A percentile compares a stretch with the other conserved stretches of the same genome.
These are phyloP conservation scores for Fusarium haematococcum DNA, from an alignment of 2,329 filamentous ascomycete species.

Conservation along the genomic window DNA sequence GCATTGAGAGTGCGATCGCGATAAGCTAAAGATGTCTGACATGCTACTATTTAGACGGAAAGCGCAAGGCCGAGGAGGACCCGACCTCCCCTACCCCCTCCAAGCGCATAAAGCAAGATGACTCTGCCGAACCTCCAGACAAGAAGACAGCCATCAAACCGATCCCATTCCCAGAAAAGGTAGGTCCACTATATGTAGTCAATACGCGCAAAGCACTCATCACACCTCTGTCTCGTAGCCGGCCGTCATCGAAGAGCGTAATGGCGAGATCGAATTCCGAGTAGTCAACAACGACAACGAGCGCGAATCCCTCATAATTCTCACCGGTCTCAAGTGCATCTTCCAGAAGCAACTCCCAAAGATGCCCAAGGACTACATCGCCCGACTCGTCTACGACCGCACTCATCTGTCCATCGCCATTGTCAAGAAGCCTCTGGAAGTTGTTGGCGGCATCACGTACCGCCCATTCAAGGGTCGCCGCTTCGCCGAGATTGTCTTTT, in stretches of 20 bases:
- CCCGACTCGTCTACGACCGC: constrained; percentile 94
- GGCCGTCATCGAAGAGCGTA: constrained; percentile 92
- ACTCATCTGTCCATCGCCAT: constrained; percentile 97
- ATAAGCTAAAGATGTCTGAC: constrained; percentile 9
- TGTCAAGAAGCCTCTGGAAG: constrained; percentile 94
- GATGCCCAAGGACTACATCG: constrained; percentile 99
- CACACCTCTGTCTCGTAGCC: constrained; percentile 62
- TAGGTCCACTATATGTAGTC: constrained; percentile 44
- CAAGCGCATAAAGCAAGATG: constrained; percentile 72
- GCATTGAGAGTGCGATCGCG: neutral
- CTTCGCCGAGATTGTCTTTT: constrained; percentile 99
- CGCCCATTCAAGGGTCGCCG: constrained; percentile 90
- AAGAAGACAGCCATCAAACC: constrained; percentile 69
- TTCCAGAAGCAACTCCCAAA: constrained; percentile 99
- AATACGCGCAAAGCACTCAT: constrained; percentile 5
- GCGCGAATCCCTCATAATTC: constrained; percentile 89
- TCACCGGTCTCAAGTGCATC: constrained; percentile 96
- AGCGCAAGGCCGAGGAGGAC: constrained; percentile 80
- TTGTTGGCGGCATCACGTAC: constrained; percentile 97
- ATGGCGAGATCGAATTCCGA: constrained; percentile 94
- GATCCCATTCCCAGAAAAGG: constrained; percentile 92
- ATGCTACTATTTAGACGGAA: constrained; percentile 58
- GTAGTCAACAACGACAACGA: constrained; percentile 97
- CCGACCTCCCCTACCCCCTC: constrained; percentile 69
- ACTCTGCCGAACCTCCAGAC: constrained; percentile 47